A percentile compares a stretch with the other conserved stretches of the same genome.
These are phyloP conservation scores for Leucosporidium creatinivorum DNA, from an alignment of 768 basidiomycete species.

Conservation along the genomic window DNA sequence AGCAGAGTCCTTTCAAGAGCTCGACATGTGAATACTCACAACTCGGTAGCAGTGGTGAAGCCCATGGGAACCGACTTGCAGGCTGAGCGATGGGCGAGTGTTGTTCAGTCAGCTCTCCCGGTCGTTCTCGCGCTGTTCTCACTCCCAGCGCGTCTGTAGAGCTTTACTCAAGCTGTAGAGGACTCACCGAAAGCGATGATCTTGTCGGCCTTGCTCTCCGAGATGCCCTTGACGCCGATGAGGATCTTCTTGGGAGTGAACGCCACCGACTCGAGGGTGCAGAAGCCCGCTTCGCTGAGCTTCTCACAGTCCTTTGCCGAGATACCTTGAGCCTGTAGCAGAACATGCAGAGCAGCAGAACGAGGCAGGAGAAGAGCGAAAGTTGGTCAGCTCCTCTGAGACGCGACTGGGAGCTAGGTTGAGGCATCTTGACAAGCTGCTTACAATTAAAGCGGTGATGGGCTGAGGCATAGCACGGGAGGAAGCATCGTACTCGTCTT, in stretches of 20 bases:
- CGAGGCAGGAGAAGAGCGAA: not conserved
- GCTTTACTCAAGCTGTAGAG: not conserved
- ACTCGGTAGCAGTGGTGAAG: constrained; percentile 96
- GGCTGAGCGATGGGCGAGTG: constrained; percentile 48
- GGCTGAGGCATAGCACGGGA: not conserved
- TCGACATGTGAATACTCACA: constrained; percentile 1
- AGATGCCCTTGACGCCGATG: constrained; percentile 88
- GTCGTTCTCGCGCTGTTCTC: not conserved
- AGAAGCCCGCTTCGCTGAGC: constrained; percentile 77
- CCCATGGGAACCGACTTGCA: constrained; percentile 94
- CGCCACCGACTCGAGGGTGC: constrained; percentile 91
- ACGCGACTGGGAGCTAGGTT: not conserved
- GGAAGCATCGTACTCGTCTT: not conserved
- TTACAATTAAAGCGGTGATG: not conserved
- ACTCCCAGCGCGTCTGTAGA: not conserved
- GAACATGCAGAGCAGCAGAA: too few relatives aligned
- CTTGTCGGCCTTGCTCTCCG: constrained; percentile 94
- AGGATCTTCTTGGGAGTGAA: constrained; percentile 90
- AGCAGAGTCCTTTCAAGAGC: not conserved
- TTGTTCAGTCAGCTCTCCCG: not conserved
- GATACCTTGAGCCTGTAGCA: constrained; percentile 71
- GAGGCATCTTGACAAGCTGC: constrained; percentile 1
- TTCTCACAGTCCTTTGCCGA: constrained; percentile 89
- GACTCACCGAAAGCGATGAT: constrained; percentile 76
- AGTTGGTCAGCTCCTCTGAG: not conserved